phyloP scores from a whole-genome alignment of 371 early-diverging fungal species.

The Mortierella sp. region DNA sequence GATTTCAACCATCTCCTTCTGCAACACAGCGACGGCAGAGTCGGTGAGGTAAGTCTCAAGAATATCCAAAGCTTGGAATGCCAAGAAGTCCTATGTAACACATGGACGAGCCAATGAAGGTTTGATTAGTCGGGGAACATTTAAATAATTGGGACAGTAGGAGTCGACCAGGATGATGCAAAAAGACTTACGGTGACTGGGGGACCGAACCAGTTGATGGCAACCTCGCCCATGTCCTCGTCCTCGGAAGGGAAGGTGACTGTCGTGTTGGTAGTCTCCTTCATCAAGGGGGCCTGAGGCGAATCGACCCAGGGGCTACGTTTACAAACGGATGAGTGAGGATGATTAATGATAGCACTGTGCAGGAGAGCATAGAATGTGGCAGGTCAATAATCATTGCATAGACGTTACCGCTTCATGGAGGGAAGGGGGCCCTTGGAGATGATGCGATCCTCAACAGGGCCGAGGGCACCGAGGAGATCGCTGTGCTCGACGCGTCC shows the following conservation, averaged over 20 bases:
- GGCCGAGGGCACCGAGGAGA: constrained; percentile 66
- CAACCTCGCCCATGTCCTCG: constrained; percentile 76
- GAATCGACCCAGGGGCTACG: constrained; percentile 75
- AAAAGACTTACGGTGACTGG: constrained; percentile 63
- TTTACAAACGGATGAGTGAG: not conserved
- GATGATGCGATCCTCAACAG: constrained; percentile 72
- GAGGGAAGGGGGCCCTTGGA: constrained; percentile 70
- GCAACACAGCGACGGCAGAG: constrained; percentile 75
- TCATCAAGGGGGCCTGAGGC: constrained; percentile 65
- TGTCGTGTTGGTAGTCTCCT: constrained; percentile 64
- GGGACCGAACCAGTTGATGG: constrained; percentile 77
- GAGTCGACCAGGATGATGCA: too few species aligned
- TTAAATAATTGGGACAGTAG: too few species aligned
- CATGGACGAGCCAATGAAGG: not conserved
- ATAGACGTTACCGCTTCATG: constrained; percentile 55
- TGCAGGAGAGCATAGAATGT: not conserved
- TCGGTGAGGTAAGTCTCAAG: constrained; percentile 71
- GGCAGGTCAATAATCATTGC: too few species aligned
- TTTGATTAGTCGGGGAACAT: not conserved
- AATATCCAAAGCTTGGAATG: constrained; percentile 59
- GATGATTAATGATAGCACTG: not conserved
- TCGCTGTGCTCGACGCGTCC: constrained; percentile 68
- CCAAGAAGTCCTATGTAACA: constrained; percentile 45
- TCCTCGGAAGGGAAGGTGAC: constrained; percentile 81
- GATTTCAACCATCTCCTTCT: constrained; percentile 78